Percentiles rank a stretch among this genome's conserved stretches.
These are phyloP conservation scores for Nicotiana obtusifolia DNA, from an alignment of 257 asterid genomes.

Conservation along the genomic window DNA sequence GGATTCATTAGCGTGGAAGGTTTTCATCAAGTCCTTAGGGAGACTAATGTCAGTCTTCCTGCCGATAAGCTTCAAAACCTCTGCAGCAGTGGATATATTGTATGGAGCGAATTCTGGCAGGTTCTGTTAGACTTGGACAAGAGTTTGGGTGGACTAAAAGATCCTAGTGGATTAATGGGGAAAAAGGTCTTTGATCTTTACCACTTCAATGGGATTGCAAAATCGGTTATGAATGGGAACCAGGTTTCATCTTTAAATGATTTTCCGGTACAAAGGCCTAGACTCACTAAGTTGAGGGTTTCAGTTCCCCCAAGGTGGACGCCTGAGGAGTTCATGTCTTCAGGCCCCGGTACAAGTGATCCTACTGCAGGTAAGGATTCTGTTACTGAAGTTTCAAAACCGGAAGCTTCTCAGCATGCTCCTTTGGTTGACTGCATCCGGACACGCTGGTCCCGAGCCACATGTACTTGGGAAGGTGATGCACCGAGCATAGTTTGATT, in stretches of 20 bases:
- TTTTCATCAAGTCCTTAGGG: conserved; percentile 70
- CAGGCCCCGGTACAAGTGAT: conserved; percentile 30
- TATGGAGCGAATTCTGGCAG: conserved; percentile 98
- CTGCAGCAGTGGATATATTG: conserved; percentile 64
- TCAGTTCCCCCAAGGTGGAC: conserved; percentile 98
- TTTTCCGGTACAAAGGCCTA: conserved; percentile 67
- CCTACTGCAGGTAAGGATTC: conserved; percentile 22
- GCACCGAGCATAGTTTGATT: conserved; percentile 87
- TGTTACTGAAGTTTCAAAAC: conserved; percentile 46
- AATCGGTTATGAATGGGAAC: conserved; percentile 53
- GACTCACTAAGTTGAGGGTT: conserved; percentile 72
- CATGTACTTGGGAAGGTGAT: conserved; percentile 92
- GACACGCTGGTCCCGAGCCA: conserved; percentile 86
- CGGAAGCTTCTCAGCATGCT: conserved; percentile 70
- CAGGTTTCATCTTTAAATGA: conserved; percentile 38
- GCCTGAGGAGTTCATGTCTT: conserved; percentile 81
- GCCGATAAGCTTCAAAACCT: conserved; percentile 64
- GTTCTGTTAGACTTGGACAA: conserved; percentile 70
- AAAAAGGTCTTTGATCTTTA: conserved; percentile 81
- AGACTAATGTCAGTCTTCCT: conserved; percentile 56
- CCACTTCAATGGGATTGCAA: conserved; percentile 95
- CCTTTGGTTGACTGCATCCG: conserved; percentile 88
- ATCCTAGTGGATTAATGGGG: conserved; percentile 75
- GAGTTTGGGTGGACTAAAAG: conserved; percentile 81
- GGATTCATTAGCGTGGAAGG: conserved; percentile 93